A percentile compares a stretch with the other conserved stretches of the same genome.
phyloP scores from a whole-genome alignment of 2,329 filamentous ascomycete species.

The Pseudocercospora ulei region DNA sequence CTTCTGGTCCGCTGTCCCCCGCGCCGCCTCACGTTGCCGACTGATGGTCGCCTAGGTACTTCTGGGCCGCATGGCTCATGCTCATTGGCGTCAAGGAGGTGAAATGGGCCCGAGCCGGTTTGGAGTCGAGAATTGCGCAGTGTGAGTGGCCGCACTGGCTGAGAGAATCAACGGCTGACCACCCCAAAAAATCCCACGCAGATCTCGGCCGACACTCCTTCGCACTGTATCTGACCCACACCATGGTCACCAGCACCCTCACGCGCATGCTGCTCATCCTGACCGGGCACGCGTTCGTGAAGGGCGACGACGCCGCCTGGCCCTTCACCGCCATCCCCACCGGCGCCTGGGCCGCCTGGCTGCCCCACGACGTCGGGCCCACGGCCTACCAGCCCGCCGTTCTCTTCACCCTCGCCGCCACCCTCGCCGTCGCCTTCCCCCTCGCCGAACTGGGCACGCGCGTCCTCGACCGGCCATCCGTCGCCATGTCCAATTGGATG shows the following conservation, averaged over 20 bases:
- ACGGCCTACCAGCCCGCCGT: slow-evolving; percentile 19
- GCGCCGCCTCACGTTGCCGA: neutral
- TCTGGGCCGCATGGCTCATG: slow-evolving; percentile 45
- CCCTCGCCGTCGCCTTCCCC: slow-evolving; percentile 20
- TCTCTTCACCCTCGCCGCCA: slow-evolving; percentile 14
- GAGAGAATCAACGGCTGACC: neutral
- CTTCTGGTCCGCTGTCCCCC: slow-evolving; percentile 7
- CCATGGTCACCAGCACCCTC: slow-evolving; percentile 49
- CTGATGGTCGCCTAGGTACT: slow-evolving; percentile 37
- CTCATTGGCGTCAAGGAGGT: slow-evolving; percentile 19
- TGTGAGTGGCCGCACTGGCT: slow-evolving; percentile 10
- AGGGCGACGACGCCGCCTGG: slow-evolving; percentile 14
- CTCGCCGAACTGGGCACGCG: slow-evolving; percentile 22
- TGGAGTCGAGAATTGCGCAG: slow-evolving; percentile 18
- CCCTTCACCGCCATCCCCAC: slow-evolving; percentile 8
- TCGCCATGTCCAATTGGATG: slow-evolving; percentile 15
- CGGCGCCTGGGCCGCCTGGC: slow-evolving; percentile 9
- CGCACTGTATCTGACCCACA: slow-evolving; percentile 54
- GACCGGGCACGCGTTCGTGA: slow-evolving; percentile 14
- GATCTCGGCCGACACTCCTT: slow-evolving; percentile 53
- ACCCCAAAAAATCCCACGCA: neutral
- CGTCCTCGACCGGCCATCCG: slow-evolving; percentile 20
- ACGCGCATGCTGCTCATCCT: slow-evolving; percentile 40
- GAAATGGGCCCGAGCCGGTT: slow-evolving; percentile 16
- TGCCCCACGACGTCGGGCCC: slow-evolving; percentile 14